Base-by-base conservation (phyloP, 148 eudicot species). In the Agrostemma githago region DNA sequence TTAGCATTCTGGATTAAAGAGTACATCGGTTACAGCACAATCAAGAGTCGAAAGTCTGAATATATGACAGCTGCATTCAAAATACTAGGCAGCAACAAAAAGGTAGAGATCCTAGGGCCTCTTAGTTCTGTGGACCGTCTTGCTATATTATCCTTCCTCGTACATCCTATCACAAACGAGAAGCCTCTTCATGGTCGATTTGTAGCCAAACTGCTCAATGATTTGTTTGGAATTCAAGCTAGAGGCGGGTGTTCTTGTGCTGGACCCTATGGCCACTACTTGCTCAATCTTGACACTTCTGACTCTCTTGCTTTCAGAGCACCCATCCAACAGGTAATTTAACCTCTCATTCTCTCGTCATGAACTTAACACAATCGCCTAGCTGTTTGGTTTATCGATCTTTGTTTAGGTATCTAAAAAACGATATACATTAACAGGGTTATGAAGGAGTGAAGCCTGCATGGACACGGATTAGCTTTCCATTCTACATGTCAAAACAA, bases 231-330 rank as follows among this genome's bases (percentile, higher is more conserved):
- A 1, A 83, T 88, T 16, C 92, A 88, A 79, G 89, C 92, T 34
- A 80, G 92, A 46, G 92, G 89, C 16, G 92, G 92, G 5, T 88
- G 92, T 74, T 84, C 88, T 46, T 89, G 92, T 74, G 92, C 92
- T 7, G 92, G 90, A 9, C 90, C 92, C 4, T 89, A 89, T 57
- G 88, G 76, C 34, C 92, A 89, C n/a, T 41, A 40, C 16, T 64
- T 89, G 79, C 90, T 86, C 42, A 65, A 81, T 3, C 70, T 89
- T 14, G 87, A 83, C 63, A 73, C 77, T 53, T 37, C 60, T 17
- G 67, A 51, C 8, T 89, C 92, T 4, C 79, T 85, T 41, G 92
- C 83, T 37, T 60, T 83, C 40, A 70, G 79, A 83, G 82, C 87
- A 9, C 72, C 64, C 42, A 77, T 89, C 16, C 12, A 79, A 56